Evolutionary conservation across 73 alveolate genomes (phyloP), one percentile per base, ranked within the genome.

Genomic region (Uronychia setigera): DNA sequence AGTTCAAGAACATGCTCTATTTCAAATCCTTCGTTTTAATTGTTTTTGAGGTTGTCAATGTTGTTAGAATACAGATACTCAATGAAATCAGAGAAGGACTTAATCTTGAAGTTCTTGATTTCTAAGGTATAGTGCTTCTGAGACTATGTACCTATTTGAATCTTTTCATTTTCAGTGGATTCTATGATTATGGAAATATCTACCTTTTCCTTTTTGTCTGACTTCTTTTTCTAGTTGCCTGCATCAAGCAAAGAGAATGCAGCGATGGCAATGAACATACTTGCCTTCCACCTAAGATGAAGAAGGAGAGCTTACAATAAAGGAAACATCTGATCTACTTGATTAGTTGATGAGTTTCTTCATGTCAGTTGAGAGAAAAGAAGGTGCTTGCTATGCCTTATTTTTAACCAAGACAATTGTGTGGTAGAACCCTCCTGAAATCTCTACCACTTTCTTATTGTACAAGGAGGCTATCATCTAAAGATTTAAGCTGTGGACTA

Each of bases 361-460:
- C 94, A 88, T 88, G 74, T 88, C 94, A 26, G 76, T 27, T 0
- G 91, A 77, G 26, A 88, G 33, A 9, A 79, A 60, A 30, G 84
- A 83, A 1, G 74, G 29, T 27, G 83, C 82, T 26, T 58, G 82
- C 0, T n/a, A n/a, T 67, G 78, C 82, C 78, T 76, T 84, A 27
- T 84, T 32, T 32, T 79, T 79, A 0, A 84, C 92, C 26, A 89
- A 74, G 35, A 89, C 90, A 0, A 89, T 84, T 0, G 95, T 78
- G 67, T 89, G 95, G 78, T 89, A 89, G 76, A 89, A 89, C 31
- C 95, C 95, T 11, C 95, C 95, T 29, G 95, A 88, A 1, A 89
- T 79, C 19, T 84, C 95, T 0, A 80, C 76, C 11, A 86, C 95
- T 58, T 89, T 89, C 26, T 79, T 89, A 57, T 74, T 81, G 35